Evolutionary conservation across 2,329 filamentous ascomycete genomes (phyloP).

Genomic region (Aspergillus arachidicola): DNA sequence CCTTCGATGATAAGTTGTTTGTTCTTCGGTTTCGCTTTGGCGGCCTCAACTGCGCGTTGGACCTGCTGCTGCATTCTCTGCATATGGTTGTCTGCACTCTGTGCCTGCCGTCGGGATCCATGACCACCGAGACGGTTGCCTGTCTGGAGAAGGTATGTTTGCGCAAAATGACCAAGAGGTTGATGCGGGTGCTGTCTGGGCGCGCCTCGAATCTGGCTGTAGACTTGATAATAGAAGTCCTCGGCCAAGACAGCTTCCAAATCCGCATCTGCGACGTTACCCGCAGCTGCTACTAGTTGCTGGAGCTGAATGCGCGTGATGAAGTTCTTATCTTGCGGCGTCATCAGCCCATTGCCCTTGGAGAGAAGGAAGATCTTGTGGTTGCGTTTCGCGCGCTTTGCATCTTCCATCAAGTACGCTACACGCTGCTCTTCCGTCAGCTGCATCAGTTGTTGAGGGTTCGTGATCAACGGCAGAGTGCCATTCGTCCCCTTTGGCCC

Average conservation of each 20-base stretch:
- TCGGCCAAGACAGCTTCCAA: slow-evolving; percentile 81
- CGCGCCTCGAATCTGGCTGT: slow-evolving; percentile 88
- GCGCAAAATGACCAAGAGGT: slow-evolving; percentile 91
- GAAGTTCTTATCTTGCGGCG: slow-evolving; percentile 98
- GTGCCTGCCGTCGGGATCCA: slow-evolving; percentile 69
- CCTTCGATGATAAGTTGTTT: slow-evolving; percentile 96
- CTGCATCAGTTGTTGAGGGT: slow-evolving; percentile 73
- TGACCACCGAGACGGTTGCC: slow-evolving; percentile 74
- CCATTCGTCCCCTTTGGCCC: slow-evolving; percentile 37
- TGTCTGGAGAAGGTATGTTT: slow-evolving; percentile 96
- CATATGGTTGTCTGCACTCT: slow-evolving; percentile 93
- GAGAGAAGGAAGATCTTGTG: slow-evolving; percentile 96
- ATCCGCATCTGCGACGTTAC: slow-evolving; percentile 78
- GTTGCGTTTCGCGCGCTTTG: slow-evolving; percentile 92
- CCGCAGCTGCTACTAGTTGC: slow-evolving; percentile 89
- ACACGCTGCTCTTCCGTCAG: slow-evolving; percentile 83
- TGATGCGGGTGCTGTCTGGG: slow-evolving; percentile 90
- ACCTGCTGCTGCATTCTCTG: slow-evolving; percentile 99
- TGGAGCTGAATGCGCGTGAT: slow-evolving; percentile 97
- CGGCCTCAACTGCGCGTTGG: slow-evolving; percentile 92
- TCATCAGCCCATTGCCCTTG: slow-evolving; percentile 97
- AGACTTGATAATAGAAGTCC: slow-evolving; percentile 98
- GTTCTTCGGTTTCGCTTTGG: slow-evolving; percentile 96
- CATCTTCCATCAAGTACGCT: slow-evolving; percentile 84
- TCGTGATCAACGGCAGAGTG: slow-evolving; percentile 60